These are phyloP conservation scores for Solanum chilense DNA, from an alignment of 257 asterid species.

Conservation along the genomic window DNA sequence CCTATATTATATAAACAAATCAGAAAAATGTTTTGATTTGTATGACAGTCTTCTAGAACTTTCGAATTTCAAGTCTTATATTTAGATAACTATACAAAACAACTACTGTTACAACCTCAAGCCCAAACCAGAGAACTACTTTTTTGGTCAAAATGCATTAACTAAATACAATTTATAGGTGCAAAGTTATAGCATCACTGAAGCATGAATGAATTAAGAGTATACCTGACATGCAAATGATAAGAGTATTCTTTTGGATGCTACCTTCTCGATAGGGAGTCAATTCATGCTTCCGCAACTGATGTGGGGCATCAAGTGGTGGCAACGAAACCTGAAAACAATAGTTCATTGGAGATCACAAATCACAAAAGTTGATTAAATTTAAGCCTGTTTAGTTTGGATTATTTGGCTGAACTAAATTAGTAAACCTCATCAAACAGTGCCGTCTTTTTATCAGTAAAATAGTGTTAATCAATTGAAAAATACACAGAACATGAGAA, in stretches of 20 bases:
- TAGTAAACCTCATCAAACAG: not conserved
- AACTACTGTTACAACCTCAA: not conserved
- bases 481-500: too few species aligned
- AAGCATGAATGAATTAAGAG: not conserved
- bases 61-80: not conserved
- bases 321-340: slow-evolving; percentile 70
- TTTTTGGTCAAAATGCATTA: not conserved
- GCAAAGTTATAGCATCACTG: slow-evolving; percentile 62
- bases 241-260: not conserved
- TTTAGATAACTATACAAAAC: not conserved
- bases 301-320: slow-evolving; percentile 94
- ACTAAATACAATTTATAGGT: slow-evolving; percentile 9
- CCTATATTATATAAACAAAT: too few species aligned
- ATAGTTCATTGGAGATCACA: not conserved
- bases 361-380: not conserved
- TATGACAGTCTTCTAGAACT: not conserved
- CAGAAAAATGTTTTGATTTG: too few species aligned
- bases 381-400: not conserved
- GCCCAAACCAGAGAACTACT: not conserved
- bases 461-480: not conserved
- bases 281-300: slow-evolving; percentile 95
- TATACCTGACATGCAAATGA: not conserved
- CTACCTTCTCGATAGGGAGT: slow-evolving; percentile 86
- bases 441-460: not conserved
- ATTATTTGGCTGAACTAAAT: not conserved